Percentiles rank a stretch among this genome's conserved stretches.
Evolutionary conservation across 2,329 filamentous ascomycete species (phyloP).

Genomic region (Scytalidium lignicola): DNA sequence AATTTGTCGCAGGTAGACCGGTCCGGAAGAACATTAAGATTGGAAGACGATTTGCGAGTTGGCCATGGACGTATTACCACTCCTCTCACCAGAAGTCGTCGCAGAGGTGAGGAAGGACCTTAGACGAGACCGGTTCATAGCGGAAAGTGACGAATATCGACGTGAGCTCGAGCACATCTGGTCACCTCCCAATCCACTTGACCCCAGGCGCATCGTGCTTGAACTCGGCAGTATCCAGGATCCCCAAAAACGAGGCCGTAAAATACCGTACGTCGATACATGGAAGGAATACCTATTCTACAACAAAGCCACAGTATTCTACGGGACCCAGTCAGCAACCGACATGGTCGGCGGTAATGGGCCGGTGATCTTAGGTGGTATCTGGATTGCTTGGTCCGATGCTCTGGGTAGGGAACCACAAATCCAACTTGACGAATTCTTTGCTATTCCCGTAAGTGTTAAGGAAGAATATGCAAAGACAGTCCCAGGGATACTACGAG

Average conservation of each 20-base stretch:
- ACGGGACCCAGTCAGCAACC: conserved; percentile 15
- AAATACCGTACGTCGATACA: conserved; percentile 12
- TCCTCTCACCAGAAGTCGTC: conserved; percentile 16
- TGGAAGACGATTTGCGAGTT: conserved; percentile 10
- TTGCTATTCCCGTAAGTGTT: conserved; percentile 15
- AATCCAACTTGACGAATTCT: conserved; percentile 17
- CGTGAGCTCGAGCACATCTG: conserved; percentile 14
- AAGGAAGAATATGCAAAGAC: conserved; percentile 11
- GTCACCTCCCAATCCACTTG: conserved; percentile 14
- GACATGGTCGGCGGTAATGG: conserved; percentile 7
- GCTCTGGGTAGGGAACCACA: conserved; percentile 14
- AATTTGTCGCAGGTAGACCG: too few relatives aligned
- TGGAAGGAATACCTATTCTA: conserved; percentile 13
- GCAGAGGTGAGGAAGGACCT: conserved; percentile 14
- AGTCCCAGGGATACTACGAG: conserved; percentile 14
- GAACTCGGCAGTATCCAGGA: conserved; percentile 9
- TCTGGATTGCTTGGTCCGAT: conserved; percentile 16
- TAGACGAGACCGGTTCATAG: conserved; percentile 13
- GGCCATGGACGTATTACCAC: conserved; percentile 14
- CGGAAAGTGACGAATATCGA: conserved; percentile 13
- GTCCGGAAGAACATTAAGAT: conserved; percentile 9
- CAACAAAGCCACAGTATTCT: conserved; percentile 18
- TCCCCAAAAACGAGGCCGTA: conserved; percentile 12
- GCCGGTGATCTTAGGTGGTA: conserved; percentile 13
- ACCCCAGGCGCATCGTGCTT: conserved; percentile 12